Base-by-base conservation (phyloP, 2,329 filamentous ascomycete species). In the Penicillium hesseltinei region DNA sequence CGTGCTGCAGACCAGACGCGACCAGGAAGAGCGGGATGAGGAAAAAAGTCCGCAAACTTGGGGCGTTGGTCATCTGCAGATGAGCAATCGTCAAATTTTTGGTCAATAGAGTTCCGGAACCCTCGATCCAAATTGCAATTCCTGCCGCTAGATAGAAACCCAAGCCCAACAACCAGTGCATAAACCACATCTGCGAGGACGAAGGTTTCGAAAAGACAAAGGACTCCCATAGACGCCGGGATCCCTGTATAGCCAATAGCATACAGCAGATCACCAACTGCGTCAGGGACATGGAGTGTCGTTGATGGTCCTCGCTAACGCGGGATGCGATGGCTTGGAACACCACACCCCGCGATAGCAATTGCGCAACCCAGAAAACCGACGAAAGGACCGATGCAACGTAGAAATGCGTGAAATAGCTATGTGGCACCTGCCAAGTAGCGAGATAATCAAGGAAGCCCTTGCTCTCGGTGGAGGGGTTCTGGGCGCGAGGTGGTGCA, bases 341-440 rank as follows among this genome's bases (percentile, higher is more conserved):
- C 19, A 83, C 65, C 0, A 69, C 60, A 1, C 89, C 89, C 58
- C 78, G 73, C 27, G 68, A 75, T 25, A 83, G 62, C 53, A 89
- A 82, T 72, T 92, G 88, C 63, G 76, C 73, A 0, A 81, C 83
- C 91, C 92, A 97, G 72, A 92, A 89, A 5, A 85, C 67, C 0
- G 90, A 92, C 58, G 84, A 86, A 2, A 78, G 70, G 5, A 92
- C 76, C 4, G 90, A 93, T 36, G 86, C 72, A 52, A 89, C 70
- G 73, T 99, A 97, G 77, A 96, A 97, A 66, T 94, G 89, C 43
- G 82, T 83, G 74, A 97, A 97, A 87, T 90, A 97, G 60, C 83
- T 83, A 76, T 97, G 94, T 23, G 93, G 92, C 36, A 97, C 88
- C 70, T 84, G 84, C 63, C 82, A 72, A 38, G 73, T 76, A 35